Conservation (phyloP, 768 basidiomycete species). For the Coprinopsis cinerea region DNA sequence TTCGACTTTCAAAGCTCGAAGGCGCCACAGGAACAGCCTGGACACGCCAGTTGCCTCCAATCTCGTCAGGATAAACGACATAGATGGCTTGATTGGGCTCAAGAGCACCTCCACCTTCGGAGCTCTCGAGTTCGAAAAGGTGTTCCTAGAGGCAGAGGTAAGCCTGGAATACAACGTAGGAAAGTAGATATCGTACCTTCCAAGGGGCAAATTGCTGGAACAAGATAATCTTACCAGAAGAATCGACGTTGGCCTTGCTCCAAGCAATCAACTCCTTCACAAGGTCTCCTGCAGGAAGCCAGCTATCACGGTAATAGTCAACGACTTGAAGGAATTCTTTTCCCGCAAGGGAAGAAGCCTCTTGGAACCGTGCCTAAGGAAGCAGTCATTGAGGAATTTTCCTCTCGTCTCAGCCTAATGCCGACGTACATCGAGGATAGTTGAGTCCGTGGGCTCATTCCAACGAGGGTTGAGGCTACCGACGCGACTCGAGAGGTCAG, state of each 20-base stretch:
- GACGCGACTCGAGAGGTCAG: constrained; percentile 83
- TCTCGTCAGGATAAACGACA: constrained; percentile 86
- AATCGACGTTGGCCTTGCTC: constrained; percentile 54
- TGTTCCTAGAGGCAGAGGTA: constrained; percentile 49
- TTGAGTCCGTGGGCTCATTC: constrained; percentile 74
- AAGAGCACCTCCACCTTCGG: constrained; percentile 39
- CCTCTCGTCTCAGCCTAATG: not conserved
- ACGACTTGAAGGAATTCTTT: constrained; percentile 77
- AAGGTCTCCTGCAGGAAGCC: constrained; percentile 87
- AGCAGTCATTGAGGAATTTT: not conserved
- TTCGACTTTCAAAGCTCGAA: constrained; percentile 86
- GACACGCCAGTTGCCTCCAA: constrained; percentile 72
- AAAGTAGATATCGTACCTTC: constrained; percentile 52
- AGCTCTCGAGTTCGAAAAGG: constrained; percentile 77
- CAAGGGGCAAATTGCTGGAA: constrained; percentile 80
- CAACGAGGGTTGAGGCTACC: constrained; percentile 83
- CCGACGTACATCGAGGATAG: constrained; percentile 62
- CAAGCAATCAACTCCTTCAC: constrained; percentile 54
- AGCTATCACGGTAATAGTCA: constrained; percentile 80
- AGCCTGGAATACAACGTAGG: not conserved
- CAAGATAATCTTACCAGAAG: constrained; percentile 70
- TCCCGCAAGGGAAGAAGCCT: constrained; percentile 80
- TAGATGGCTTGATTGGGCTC: constrained; percentile 62
- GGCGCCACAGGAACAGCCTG: constrained; percentile 84
- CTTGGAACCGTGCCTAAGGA: constrained; percentile 62